Evolutionary conservation across 1,284 basidiomycete species (phyloP).

Genomic region (Meira nashicola): DNA sequence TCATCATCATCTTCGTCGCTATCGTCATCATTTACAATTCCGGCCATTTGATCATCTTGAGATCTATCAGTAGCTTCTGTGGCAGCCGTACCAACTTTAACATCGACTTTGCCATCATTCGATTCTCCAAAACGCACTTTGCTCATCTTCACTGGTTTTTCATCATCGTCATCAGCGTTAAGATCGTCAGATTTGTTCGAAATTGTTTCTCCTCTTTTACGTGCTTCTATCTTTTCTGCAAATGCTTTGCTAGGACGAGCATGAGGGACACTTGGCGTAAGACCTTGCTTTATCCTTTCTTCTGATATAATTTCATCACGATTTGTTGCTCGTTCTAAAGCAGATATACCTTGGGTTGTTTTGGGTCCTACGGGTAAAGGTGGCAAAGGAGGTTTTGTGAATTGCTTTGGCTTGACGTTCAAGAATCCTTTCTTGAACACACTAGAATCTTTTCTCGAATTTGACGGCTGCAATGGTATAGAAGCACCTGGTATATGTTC

Average conservation of each 20-base stretch:
- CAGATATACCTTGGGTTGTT: slow-evolving; percentile 39
- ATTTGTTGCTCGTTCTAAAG: slow-evolving; percentile 35
- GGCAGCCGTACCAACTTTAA: background rate
- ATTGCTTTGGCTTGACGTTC: slow-evolving; percentile 1
- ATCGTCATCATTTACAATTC: background rate
- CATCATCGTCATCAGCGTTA: slow-evolving; percentile 11
- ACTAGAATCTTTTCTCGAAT: slow-evolving; percentile 19
- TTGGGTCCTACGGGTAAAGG: slow-evolving; percentile 19
- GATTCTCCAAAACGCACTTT: slow-evolving; percentile 12
- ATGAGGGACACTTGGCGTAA: slow-evolving; percentile 43
- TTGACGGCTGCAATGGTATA: background rate
- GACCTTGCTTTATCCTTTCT: slow-evolving; percentile 26
- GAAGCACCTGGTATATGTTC: slow-evolving; percentile 16
- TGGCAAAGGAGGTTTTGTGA: background rate
- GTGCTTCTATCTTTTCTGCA: slow-evolving; percentile 33
- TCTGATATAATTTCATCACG: slow-evolving; percentile 29
- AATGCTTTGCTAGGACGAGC: slow-evolving; percentile 49
- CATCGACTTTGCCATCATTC: background rate
- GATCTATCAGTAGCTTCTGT: background rate
- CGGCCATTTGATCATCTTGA: too few species aligned
- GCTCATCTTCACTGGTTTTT: slow-evolving; percentile 7
- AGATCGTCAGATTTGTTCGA: background rate
- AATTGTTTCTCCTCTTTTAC: background rate
- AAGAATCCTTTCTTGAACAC: slow-evolving; percentile 41
- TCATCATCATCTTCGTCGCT: slow-evolving; percentile 14